phyloP scores from a whole-genome alignment of 2,329 filamentous ascomycete species.

The Neonectria ditissima region DNA sequence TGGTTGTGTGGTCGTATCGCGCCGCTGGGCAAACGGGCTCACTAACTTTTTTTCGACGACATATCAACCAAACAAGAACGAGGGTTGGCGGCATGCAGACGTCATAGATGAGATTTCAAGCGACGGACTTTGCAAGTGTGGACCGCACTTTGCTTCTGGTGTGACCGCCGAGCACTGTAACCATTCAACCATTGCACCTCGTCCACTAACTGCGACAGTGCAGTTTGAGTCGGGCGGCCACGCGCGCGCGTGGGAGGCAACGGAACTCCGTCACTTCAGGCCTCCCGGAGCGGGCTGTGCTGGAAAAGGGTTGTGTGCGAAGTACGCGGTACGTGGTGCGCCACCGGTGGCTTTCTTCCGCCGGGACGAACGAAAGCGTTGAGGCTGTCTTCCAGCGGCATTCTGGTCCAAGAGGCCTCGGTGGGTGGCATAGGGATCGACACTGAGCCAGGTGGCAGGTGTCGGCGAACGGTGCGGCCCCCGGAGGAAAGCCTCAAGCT shows the following conservation, averaged over 20 bases:
- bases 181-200: not conserved
- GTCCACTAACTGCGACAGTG: not conserved
- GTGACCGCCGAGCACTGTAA: not conserved
- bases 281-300: constrained; percentile 3
- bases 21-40: constrained; percentile 1
- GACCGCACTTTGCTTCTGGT: not conserved
- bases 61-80: constrained; percentile 6
- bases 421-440: not conserved
- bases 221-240: not conserved
- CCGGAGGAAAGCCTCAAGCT: not conserved
- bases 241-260: not conserved
- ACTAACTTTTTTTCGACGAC: constrained; percentile 30
- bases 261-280: not conserved
- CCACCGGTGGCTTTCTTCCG: not conserved
- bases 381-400: not conserved
- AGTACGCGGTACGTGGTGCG: not conserved
- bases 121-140: not conserved
- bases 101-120: constrained; percentile 10
- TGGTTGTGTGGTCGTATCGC: constrained; percentile 8
- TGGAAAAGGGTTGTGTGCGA: constrained; percentile 4
- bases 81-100: not conserved
- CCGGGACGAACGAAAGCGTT: not conserved
- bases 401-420: not conserved
- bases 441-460: constrained; percentile 7
- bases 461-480: not conserved